Conservation (phyloP, 805 yeast genomes). For the Tetrapisispora fleetii region DNA sequence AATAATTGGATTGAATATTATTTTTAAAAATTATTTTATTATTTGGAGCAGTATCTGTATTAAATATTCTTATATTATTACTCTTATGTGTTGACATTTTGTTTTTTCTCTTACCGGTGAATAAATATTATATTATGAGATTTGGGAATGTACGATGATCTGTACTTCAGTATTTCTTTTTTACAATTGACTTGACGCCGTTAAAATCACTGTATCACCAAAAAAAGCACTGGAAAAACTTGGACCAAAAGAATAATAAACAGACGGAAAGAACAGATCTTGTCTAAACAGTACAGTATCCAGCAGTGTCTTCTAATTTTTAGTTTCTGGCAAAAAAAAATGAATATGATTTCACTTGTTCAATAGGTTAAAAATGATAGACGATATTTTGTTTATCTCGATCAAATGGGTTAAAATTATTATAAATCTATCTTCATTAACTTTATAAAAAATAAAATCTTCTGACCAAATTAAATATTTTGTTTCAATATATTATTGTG, state of each 20-base stretch:
- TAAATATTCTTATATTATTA: neutral
- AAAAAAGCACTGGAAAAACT: too few species aligned
- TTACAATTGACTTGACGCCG: neutral
- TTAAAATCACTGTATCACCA: neutral
- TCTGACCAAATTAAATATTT: too few species aligned
- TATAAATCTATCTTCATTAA: too few species aligned
- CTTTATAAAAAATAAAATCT: too few species aligned
- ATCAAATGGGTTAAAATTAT: too few species aligned
- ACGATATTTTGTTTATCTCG: too few species aligned
- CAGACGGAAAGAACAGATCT: neutral
- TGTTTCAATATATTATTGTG: too few species aligned
- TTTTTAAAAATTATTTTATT: slow-evolving; percentile 1
- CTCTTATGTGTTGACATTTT: neutral
- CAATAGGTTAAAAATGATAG: too few species aligned
- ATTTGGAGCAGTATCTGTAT: neutral
- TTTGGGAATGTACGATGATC: neutral
- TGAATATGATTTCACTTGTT: too few species aligned
- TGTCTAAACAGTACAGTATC: neutral
- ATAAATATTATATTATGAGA: neutral
- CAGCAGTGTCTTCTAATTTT: neutral
- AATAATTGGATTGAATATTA: slow-evolving; percentile 1
- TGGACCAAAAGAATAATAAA: neutral
- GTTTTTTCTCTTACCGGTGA: neutral
- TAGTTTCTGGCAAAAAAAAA: too few species aligned
- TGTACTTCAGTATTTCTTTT: neutral